phyloP scores from a whole-genome alignment of 208 protist genomes.

The Phytomonas serpens region DNA sequence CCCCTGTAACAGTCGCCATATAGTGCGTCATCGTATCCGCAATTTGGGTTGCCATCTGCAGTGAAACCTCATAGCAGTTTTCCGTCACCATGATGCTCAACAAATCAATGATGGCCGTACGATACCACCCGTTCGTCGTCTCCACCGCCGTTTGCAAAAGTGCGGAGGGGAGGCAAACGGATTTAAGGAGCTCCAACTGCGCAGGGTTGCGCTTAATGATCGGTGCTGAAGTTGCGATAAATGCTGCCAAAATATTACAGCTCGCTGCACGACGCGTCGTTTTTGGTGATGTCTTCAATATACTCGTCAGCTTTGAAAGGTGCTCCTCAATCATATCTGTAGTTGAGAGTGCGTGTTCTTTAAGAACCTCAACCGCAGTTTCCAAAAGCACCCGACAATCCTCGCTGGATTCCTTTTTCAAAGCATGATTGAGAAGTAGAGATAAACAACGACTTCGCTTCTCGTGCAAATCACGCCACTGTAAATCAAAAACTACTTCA shows the following conservation, averaged over 20 bases:
- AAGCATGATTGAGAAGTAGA: slow-evolving; percentile 48
- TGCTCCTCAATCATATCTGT: slow-evolving; percentile 55
- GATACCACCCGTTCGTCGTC: slow-evolving; percentile 48
- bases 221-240: slow-evolving; percentile 38
- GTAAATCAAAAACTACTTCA: slow-evolving; percentile 69
- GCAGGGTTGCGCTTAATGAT: slow-evolving; percentile 70
- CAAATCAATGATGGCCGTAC: slow-evolving; percentile 44
- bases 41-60: slow-evolving; percentile 33
- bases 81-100: slow-evolving; percentile 58
- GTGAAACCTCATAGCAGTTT: slow-evolving; percentile 62
- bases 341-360: slow-evolving; percentile 70
- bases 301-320: slow-evolving; percentile 19
- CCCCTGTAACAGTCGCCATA: slow-evolving; percentile 31
- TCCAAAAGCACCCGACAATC: slow-evolving; percentile 35
- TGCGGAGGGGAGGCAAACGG: slow-evolving; percentile 30
- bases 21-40: slow-evolving; percentile 33
- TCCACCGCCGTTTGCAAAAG: slow-evolving; percentile 52
- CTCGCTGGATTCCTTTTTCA: slow-evolving; percentile 26
- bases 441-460: slow-evolving; percentile 55
- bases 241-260: slow-evolving; percentile 58
- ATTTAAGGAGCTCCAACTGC: slow-evolving; percentile 52
- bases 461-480: slow-evolving; percentile 72
- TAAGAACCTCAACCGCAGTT: slow-evolving; percentile 40
- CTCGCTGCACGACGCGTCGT: slow-evolving; percentile 33
- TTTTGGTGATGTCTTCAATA: slow-evolving; percentile 13